Conservation (phyloP, 2,329 filamentous ascomycete genomes). For the Colletotrichum sp. region DNA sequence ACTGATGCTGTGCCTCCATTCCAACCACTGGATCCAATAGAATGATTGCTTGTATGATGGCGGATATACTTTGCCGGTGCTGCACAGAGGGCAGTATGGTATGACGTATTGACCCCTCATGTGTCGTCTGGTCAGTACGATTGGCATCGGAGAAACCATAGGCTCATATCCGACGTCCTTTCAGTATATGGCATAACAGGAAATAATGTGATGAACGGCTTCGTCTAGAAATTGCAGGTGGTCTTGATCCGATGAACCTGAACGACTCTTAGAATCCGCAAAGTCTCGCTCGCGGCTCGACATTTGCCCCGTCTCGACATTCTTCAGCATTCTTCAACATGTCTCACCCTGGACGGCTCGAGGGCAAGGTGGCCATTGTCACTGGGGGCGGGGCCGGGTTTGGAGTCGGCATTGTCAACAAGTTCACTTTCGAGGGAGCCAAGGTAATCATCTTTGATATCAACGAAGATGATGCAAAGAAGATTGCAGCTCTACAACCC, state of each 20-base stretch:
- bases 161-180: background rate
- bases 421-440: background rate
- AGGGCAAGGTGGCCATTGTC: background rate
- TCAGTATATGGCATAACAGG: background rate
- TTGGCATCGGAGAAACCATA: background rate
- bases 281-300: background rate
- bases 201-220: background rate
- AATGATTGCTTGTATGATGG: background rate
- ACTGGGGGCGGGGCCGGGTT: background rate
- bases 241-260: background rate
- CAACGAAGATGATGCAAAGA: background rate
- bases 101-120: background rate
- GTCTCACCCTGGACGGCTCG: background rate
- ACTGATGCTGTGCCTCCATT: background rate
- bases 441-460: background rate
- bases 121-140: background rate
- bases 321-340: background rate
- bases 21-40: background rate
- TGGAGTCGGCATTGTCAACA: background rate
- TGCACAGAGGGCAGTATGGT: background rate
- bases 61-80: background rate
- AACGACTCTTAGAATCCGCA: background rate
- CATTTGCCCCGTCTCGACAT: accelerated
- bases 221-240: background rate
- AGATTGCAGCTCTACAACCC: background rate